Evolutionary conservation across 805 yeast genomes (phyloP).

Genomic region (Lachancea dasiensis): DNA sequence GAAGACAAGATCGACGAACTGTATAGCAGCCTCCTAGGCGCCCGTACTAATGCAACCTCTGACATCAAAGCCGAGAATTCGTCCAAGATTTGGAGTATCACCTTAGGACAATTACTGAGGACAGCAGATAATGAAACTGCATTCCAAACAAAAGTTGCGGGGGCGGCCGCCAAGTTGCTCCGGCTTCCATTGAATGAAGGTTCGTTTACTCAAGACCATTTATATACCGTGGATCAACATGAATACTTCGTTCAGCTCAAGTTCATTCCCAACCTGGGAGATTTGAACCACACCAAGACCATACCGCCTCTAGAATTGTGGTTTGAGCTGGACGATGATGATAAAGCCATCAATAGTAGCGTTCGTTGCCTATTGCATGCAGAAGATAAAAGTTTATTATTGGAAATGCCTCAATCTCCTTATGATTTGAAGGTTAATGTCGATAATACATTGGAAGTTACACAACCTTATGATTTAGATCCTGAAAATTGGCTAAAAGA

Average conservation of each 20-base stretch:
- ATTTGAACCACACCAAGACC: slow-evolving; percentile 4
- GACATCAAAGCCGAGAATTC: not conserved
- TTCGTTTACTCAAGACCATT: slow-evolving; percentile 10
- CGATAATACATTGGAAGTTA: slow-evolving; percentile 17
- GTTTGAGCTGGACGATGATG: slow-evolving; percentile 28
- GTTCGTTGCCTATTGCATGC: slow-evolving; percentile 21
- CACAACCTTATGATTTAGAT: slow-evolving; percentile 16
- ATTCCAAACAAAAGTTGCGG: slow-evolving; percentile 25
- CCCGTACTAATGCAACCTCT: slow-evolving; percentile 9
- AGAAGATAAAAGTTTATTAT: slow-evolving; percentile 15
- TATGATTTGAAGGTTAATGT: slow-evolving; percentile 23
- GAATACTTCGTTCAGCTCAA: slow-evolving; percentile 27
- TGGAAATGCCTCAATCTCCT: slow-evolving; percentile 24
- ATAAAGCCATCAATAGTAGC: slow-evolving; percentile 19
- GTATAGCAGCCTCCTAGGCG: slow-evolving; percentile 4
- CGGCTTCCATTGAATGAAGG: slow-evolving; percentile 20
- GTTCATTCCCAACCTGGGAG: slow-evolving; percentile 20
- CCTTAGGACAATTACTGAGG: slow-evolving; percentile 24
- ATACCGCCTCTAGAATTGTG: slow-evolving; percentile 27
- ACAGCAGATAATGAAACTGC: slow-evolving; percentile 3
- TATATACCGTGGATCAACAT: slow-evolving; percentile 25
- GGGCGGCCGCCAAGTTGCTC: slow-evolving; percentile 19
- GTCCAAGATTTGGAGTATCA: slow-evolving; percentile 19
- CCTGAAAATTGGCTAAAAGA: slow-evolving; percentile 31
- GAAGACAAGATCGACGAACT: slow-evolving; percentile 17